A percentile compares a stretch with the other conserved stretches of the same genome.
phyloP scores from a whole-genome alignment of 495 filamentous ascomycete species.

The Xylaria sp. region DNA sequence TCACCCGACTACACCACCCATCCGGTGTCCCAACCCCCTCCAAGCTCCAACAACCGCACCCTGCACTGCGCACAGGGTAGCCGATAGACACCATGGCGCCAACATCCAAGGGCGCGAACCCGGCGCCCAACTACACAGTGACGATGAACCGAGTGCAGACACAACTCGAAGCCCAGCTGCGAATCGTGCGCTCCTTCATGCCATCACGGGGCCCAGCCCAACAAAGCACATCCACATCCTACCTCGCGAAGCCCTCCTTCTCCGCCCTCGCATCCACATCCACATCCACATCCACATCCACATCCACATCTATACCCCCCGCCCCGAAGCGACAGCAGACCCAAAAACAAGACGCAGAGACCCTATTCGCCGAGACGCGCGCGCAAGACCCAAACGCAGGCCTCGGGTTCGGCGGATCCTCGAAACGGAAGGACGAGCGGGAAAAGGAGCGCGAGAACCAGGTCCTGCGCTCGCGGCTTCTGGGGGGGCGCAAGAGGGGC shows the following conservation, averaged over 20 bases:
- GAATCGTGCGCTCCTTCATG: constrained; percentile 34
- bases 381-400: constrained; percentile 47
- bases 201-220: constrained; percentile 29
- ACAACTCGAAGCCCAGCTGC: constrained; percentile 36
- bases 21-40: too few relatives aligned
- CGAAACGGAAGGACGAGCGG: constrained; percentile 10
- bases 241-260: constrained; percentile 32
- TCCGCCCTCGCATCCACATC: constrained; percentile 40
- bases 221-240: background rate
- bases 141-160: constrained; percentile 47
- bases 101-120: constrained; percentile 36
- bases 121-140: constrained; percentile 43
- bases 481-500: constrained; percentile 41
- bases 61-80: background rate
- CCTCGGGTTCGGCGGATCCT: constrained; percentile 36
- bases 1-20: too few relatives aligned
- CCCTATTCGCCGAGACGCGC: constrained; percentile 38
- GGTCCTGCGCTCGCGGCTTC: constrained; percentile 40
- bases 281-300: constrained; percentile 26
- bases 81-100: constrained; percentile 37
- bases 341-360: constrained; percentile 30
- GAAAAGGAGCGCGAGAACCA: constrained; percentile 32
- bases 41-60: background rate
- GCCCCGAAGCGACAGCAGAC: constrained; percentile 15
- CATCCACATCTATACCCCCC: constrained; percentile 13